Evolutionary conservation across 192 early-diverging fungal genomes (phyloP), one percentile per base, ranked within the genome.

Genomic region (Coemansia sp.): DNA sequence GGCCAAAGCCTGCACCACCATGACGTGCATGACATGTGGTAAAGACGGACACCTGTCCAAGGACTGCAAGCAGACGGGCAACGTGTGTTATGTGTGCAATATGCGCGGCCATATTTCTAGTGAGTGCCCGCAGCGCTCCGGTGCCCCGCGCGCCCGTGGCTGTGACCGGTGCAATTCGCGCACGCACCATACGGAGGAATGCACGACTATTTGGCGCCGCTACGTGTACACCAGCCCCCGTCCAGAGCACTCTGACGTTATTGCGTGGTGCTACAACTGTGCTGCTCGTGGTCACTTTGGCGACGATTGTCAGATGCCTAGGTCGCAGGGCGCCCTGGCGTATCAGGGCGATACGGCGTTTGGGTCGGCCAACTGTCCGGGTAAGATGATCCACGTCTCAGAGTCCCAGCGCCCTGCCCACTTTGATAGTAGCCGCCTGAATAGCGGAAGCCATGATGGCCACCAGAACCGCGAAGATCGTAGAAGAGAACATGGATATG

Each of bases 221-320:
- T 82, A 82, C 51, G 70, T 70, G 27, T 81, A 81, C 41, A 20
- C 61, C 11, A 40, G 32, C 7, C 62, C 53, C 17, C 67, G 42
- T 0, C 62, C 64, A 36, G 42, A 46, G 36, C 76, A 76, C 68
- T 55, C 66, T 19, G 53, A 56, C 17, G 79, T 82, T 10, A 45
- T 29, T 55, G 60, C 79, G 2, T 82, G 71, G 71, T 82, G 79
- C 75, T 82, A 82, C 48, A 82, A 82, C 71, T 82, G 79, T 44
- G 74, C 68, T 1, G n/a, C 5, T 12, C 34, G 61, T 10, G 79
- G 79, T 19, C 79, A 82, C 36, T 82, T 73, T 63, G 79, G 79
- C 68, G 79, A 82, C 50, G 68, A 82, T 34, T 82, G 79, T 41
- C 31, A 24, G 4, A 20, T 39, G 19, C 68, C 61, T 11, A 50